Conservation (phyloP, 495 filamentous ascomycete genomes). For the Articulospora tetracladia region DNA sequence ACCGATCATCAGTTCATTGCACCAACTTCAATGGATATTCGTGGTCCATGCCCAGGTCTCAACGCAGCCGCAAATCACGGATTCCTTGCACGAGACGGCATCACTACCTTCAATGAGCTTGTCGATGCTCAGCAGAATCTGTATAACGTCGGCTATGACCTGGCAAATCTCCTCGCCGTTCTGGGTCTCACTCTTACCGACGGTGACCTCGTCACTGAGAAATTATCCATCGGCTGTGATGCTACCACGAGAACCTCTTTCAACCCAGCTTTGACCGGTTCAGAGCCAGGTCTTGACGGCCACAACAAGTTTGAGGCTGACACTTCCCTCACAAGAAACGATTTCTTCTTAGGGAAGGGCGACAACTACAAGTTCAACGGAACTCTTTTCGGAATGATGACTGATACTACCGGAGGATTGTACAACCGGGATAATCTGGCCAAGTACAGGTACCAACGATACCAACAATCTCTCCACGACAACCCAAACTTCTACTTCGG, state of each 20-base stretch:
- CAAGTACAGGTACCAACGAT: slow-evolving; percentile 32
- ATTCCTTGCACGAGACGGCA: slow-evolving; percentile 39
- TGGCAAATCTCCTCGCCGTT: slow-evolving; percentile 31
- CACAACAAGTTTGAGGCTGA: slow-evolving; percentile 43
- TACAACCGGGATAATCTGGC: slow-evolving; percentile 32
- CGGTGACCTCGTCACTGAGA: slow-evolving; percentile 35
- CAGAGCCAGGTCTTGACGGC: slow-evolving; percentile 34
- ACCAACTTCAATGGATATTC: slow-evolving; percentile 13
- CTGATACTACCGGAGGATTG: slow-evolving; percentile 23
- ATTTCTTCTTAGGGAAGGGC: slow-evolving; percentile 34
- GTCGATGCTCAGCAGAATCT: slow-evolving; percentile 40
- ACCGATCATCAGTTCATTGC: slow-evolving; percentile 29
- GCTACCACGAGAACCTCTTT: slow-evolving; percentile 35
- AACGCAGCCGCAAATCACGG: slow-evolving; percentile 34
- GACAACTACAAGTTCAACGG: slow-evolving; percentile 38
- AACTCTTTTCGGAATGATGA: slow-evolving; percentile 36
- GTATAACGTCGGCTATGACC: slow-evolving; percentile 38
- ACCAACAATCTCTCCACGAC: slow-evolving; percentile 29
- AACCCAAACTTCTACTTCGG: slow-evolving; percentile 38
- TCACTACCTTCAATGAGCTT: slow-evolving; percentile 39
- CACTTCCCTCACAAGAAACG: slow-evolving; percentile 37
- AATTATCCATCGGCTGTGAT: slow-evolving; percentile 41
- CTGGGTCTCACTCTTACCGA: slow-evolving; percentile 31
- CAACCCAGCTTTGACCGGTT: slow-evolving; percentile 29
- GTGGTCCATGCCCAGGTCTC: slow-evolving; percentile 23